Evolutionary conservation across 1,284 basidiomycete species (phyloP), one percentile per base, ranked within the genome.

Genomic region (Ustilago cynodontis): DNA sequence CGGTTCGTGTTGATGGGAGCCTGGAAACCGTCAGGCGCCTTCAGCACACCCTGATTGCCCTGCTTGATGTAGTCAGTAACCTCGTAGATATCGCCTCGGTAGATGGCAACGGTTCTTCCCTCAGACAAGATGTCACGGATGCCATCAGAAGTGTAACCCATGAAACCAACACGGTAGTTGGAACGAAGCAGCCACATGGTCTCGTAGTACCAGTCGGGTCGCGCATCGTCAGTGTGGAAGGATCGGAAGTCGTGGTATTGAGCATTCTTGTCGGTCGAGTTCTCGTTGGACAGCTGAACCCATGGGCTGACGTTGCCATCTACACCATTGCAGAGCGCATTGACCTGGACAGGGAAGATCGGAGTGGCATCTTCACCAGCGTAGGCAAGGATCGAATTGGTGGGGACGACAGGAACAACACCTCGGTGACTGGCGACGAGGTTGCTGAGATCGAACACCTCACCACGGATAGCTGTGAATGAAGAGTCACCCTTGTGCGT

Each of bases 191-290:
- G 86, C 77, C 87, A 86, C 87, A 88, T 88, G 76, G 89, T 90
- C 88, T 99, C 93, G 78, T 93, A 94, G 87, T 99, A 99, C 97
- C 96, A 99, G 86, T 99, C 96, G 0, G 95, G 94, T 24, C 95
- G 91, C 0, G 92, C 92, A 84, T 99, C 95, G 70, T 92, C 92
- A 29, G 92, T 93, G 82, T 75, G 76, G 80, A 76, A 82, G 41
- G 81, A 78, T 45, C 95, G 92, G 90, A 99, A 99, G 86, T 98
- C 95, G 86, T 99, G 96, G 86, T 99, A 99, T 78, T 91, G 88
- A 26, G 87, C 86, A n/a, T 93, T 86, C 24, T 86, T 88, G 82
- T 94, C 93, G 24, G 93, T 92, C 57, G 89, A 90, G 88, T 99
- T 99, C 72, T 88, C 89, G 10, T 92, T 90, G 81, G 91, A 90